Evolutionary conservation across 768 basidiomycete species (phyloP), one percentile per base, ranked within the genome.

Genomic region (Pleurotus tuoliensis): DNA sequence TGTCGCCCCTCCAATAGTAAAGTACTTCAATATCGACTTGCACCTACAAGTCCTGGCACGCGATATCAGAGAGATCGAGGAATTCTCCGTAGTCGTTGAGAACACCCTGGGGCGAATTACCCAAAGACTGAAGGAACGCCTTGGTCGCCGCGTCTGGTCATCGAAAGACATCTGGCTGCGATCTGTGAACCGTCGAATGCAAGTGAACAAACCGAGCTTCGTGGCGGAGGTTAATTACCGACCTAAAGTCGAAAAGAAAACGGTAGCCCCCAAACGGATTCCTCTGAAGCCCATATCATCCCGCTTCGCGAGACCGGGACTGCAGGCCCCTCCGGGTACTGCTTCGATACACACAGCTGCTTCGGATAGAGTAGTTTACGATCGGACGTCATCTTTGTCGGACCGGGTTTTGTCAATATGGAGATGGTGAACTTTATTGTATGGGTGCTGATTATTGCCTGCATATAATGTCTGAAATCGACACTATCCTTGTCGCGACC

Each of bases 111-210:
- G 72, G 4, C 81, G 87, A 8, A 81, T 74, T 15, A 72, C 73
- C 2, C 81, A 86, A 59, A 80, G 89, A 15, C 56, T 83, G n/a
- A 90, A 90, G 69, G 88, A 92, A 70, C 76, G 82, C 27, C 70
- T 91, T n/a, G 88, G 88, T 7, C 82, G 90, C n/a, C 82, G 90
- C 9, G 81, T 92, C 0, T 90, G 88, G 88, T 66, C 60, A 4
- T 74, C 67, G 30, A 83, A 81, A 66, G 71, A 83, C 54, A 61
- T 92, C 3, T 92, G 79, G 62, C 54, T 90, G 12, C 51, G 58
- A 15, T 46, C 54, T 6, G 62, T 67, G 2, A 51, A 61, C 34
- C 30, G n/a, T 25, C 62, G 78, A 44, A 58, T 69, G 20, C 57
- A 60, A 2, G 62, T 87, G 34, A 65, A 74, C 20, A 74, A 75